phyloP scores from a whole-genome alignment of 1,139 yeast genomes.

The Magnusiomyces suaveolens region DNA sequence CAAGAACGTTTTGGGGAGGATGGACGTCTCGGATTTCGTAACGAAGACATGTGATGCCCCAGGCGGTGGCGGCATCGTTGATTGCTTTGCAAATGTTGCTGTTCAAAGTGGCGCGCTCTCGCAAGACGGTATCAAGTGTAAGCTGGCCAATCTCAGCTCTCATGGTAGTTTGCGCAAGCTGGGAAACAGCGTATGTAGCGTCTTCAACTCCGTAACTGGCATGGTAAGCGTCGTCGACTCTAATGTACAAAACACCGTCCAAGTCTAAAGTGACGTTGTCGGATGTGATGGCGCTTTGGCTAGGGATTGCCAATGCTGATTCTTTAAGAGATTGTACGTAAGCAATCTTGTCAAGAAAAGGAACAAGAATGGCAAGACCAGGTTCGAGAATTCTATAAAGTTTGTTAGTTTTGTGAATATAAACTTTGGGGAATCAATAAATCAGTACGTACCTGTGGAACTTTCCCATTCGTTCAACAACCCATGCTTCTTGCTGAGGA shows the following conservation, averaged over 20 bases:
- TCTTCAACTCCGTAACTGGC: slow-evolving; percentile 87
- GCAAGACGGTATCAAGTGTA: slow-evolving; percentile 65
- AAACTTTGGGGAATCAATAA: not conserved
- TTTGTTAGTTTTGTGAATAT: slow-evolving; percentile 1
- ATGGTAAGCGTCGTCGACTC: slow-evolving; percentile 71
- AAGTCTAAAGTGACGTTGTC: slow-evolving; percentile 78
- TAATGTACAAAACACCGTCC: slow-evolving; percentile 74
- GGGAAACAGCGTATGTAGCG: slow-evolving; percentile 75
- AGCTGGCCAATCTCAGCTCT: slow-evolving; percentile 79
- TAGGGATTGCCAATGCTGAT: slow-evolving; percentile 72
- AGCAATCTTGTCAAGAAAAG: slow-evolving; percentile 63
- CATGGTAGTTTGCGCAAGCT: slow-evolving; percentile 87
- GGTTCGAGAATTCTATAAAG: slow-evolving; percentile 49
- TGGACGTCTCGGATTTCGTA: slow-evolving; percentile 84
- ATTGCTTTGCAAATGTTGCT: slow-evolving; percentile 65
- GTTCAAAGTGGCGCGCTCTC: slow-evolving; percentile 66
- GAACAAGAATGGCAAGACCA: slow-evolving; percentile 65
- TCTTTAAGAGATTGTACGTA: slow-evolving; percentile 79
- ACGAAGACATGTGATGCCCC: slow-evolving; percentile 81
- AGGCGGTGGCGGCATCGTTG: slow-evolving; percentile 73
- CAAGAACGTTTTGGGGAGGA: slow-evolving; percentile 79
- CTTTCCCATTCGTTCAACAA: slow-evolving; percentile 86
- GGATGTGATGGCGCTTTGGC: slow-evolving; percentile 76
- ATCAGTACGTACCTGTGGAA: slow-evolving; percentile 44
- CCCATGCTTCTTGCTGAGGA: slow-evolving; percentile 88